Evolutionary conservation across 2,329 filamentous ascomycete genomes (phyloP).

Genomic region (Verruconis gallopava): DNA sequence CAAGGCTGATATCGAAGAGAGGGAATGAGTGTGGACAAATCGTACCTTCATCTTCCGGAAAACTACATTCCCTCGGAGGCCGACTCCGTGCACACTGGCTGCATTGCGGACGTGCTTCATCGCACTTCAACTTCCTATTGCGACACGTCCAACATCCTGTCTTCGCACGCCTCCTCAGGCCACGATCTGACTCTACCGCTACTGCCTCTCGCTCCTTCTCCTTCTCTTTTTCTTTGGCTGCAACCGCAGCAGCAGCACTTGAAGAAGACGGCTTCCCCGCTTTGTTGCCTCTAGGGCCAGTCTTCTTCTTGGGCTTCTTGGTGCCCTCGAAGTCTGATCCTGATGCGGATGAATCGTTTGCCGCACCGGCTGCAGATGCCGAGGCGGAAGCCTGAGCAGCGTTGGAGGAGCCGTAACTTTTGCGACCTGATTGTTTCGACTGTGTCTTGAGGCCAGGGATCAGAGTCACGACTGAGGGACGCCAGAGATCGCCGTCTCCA

Average conservation of each 20-base stretch:
- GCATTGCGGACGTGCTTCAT: conserved; percentile 54
- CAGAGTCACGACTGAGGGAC: conserved; percentile 4
- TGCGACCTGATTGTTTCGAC: conserved; percentile 5
- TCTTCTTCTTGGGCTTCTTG: conserved; percentile 1
- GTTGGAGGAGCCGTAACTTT: background rate
- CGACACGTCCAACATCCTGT: conserved; percentile 86
- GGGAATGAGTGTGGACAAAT: no score
- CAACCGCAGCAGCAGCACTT: conserved; percentile 2
- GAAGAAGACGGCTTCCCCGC: background rate
- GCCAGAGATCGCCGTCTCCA: conserved; percentile 7
- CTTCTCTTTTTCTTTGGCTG: background rate
- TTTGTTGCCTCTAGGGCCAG: background rate
- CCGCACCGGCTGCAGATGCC: background rate
- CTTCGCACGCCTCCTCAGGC: conserved; percentile 52
- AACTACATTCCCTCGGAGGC: conserved; percentile 4
- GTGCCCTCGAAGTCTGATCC: conserved; percentile 7
- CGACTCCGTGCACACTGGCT: conserved; percentile 55
- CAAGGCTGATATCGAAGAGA: no score
- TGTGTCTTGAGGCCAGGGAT: conserved; percentile 6
- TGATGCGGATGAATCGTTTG: background rate
- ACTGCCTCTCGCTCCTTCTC: conserved; percentile 1
- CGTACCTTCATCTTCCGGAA: conserved; percentile 3
- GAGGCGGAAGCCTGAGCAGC: background rate
- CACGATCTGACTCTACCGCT: conserved; percentile 1
- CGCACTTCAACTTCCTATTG: conserved; percentile 82